Conservation (phyloP, 495 filamentous ascomycete genomes). For the Penicillium cosmopolitanum region DNA sequence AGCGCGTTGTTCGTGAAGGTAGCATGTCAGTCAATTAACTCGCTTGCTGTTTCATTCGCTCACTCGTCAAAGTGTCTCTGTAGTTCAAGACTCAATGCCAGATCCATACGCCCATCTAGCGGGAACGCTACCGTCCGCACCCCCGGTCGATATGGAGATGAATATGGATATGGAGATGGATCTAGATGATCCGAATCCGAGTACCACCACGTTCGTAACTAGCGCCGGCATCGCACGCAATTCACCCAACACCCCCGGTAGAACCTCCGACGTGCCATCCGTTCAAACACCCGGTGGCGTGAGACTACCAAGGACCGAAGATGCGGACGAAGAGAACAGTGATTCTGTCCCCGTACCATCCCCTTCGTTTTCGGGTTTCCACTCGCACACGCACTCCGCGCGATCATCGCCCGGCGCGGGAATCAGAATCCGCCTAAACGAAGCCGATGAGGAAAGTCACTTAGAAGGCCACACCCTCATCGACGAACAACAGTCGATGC, state of each 20-base stretch:
- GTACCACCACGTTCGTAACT: slow-evolving; percentile 25
- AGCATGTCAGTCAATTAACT: slow-evolving; percentile 50
- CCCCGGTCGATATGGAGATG: slow-evolving; percentile 22
- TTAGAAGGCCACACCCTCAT: slow-evolving; percentile 32
- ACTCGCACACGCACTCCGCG: slow-evolving; percentile 31
- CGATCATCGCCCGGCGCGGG: slow-evolving; percentile 25
- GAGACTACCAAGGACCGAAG: slow-evolving; percentile 8
- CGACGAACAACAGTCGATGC: slow-evolving; percentile 22
- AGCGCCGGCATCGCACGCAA: slow-evolving; percentile 21
- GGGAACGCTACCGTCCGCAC: background rate
- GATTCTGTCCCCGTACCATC: slow-evolving; percentile 25
- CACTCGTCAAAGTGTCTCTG: slow-evolving; percentile 40
- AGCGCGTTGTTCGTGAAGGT: slow-evolving; percentile 31
- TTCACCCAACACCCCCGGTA: slow-evolving; percentile 14
- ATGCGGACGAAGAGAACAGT: slow-evolving; percentile 18
- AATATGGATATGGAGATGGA: background rate
- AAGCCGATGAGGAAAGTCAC: slow-evolving; percentile 14
- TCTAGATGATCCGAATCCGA: slow-evolving; percentile 20
- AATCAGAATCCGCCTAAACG: slow-evolving; percentile 9
- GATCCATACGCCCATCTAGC: slow-evolving; percentile 15
- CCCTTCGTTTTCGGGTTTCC: slow-evolving; percentile 31
- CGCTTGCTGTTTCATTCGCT: slow-evolving; percentile 33
- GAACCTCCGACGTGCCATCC: slow-evolving; percentile 16
- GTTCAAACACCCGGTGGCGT: slow-evolving; percentile 17
- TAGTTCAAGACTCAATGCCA: slow-evolving; percentile 34